Base-by-base conservation (phyloP, 805 yeast genomes). In the Wickerhamiella hasegawae region DNA sequence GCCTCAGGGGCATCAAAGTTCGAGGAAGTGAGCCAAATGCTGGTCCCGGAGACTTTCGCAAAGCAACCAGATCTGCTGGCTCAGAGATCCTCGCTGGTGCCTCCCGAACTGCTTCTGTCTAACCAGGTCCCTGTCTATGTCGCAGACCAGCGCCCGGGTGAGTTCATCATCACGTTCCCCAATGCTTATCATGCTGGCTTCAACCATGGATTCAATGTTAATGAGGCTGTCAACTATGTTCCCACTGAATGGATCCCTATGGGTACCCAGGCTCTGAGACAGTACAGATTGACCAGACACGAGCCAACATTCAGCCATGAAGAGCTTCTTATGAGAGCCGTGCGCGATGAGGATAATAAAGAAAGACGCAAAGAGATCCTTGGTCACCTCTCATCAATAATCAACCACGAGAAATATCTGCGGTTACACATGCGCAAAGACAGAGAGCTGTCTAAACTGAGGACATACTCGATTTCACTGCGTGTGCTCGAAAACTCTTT, bases 101-200 rank as follows among this genome's bases (percentile, higher is more conserved):
- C 90, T 4, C 95, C 96, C 0, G 66, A 65, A 40, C 61, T 63
- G 26, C 50, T 71, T 9, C 45, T 53, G 1, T 55, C 67, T 31
- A 58, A 63, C 31, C 71, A 68, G 0, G 60, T 71, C 8, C 47
- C 53, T 3, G 58, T 67, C 29, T 65, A 55, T 38, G 70, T 66
- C 19, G 81, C 82, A 1, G 69, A 79, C 43, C 95, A 84, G 49
- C 57, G 69, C 5, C 76, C 87, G 1, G 81, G 81, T 34, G 94
- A 83, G 48, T 81, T 76, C 50, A 73, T 83, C 15, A 65, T 83
- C 3, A 83, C 94, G 0, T 83, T 76, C 49, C 95, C 95, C 1
- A 76, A 76, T 53, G 92, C 87, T 10, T 84, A 81, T 50, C 94
- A 84, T 58, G 75, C 93, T 1, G 94, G 94, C 0, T 83, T 84